A percentile compares a stretch with the other conserved stretches of the same genome.
Evolutionary conservation across 768 basidiomycete genomes (phyloP).

Genomic region (Mycena floridula): DNA sequence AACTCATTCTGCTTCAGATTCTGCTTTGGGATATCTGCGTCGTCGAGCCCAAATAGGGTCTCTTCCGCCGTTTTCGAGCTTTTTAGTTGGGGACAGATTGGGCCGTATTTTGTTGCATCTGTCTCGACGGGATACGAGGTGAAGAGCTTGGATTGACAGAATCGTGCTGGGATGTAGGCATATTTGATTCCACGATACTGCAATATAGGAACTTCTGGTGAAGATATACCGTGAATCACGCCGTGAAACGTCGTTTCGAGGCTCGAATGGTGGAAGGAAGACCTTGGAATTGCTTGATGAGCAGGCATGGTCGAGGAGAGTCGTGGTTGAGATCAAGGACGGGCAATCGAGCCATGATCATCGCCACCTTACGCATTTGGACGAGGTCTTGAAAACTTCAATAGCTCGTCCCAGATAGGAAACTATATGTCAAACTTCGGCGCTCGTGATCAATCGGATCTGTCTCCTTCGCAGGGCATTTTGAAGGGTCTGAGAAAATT

Average conservation of each 20-base stretch:
- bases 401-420: too few relatives aligned
- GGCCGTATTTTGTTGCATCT: constrained; percentile 62
- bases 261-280: constrained; percentile 43
- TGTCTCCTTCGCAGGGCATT: too few relatives aligned
- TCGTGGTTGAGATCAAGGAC: too few relatives aligned
- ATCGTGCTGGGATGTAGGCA: constrained; percentile 65
- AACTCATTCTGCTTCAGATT: constrained; percentile 63
- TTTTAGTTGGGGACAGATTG: constrained; percentile 67
- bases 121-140: constrained; percentile 50
- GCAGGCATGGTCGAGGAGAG: too few relatives aligned
- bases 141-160: constrained; percentile 64
- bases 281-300: too few relatives aligned
- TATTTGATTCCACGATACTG: constrained; percentile 80
- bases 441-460: too few relatives aligned
- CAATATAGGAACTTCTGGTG: constrained; percentile 47
- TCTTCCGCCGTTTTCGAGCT: constrained; percentile 45
- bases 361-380: too few relatives aligned
- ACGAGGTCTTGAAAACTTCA: too few relatives aligned
- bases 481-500: too few relatives aligned
- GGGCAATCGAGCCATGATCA: too few relatives aligned
- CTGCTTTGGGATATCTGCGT: constrained; percentile 48
- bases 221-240: constrained; percentile 54
- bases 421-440: too few relatives aligned
- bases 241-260: constrained; percentile 66
- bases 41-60: constrained; percentile 51